These are phyloP conservation scores for Vachellia collinsii DNA, from an alignment of 306 rosid species.

Conservation along the genomic window DNA sequence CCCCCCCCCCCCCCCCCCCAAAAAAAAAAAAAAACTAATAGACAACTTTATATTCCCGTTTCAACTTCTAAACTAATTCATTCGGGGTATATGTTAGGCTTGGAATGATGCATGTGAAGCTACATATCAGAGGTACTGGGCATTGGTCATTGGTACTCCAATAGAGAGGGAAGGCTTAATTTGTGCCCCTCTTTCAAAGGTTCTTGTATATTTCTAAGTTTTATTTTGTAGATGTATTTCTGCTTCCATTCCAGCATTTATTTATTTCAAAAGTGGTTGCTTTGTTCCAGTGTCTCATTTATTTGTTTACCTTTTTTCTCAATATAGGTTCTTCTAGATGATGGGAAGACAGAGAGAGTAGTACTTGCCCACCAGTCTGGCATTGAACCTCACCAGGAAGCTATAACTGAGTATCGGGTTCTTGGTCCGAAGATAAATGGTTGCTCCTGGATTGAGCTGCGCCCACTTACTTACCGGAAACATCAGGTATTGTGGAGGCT, in stretches of 20 bases:
- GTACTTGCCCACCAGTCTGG: slow-evolving; percentile 72
- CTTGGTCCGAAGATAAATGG: slow-evolving; percentile 94
- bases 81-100: slow-evolving; percentile 51
- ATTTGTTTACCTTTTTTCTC: slow-evolving; percentile 4
- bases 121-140: slow-evolving; percentile 88
- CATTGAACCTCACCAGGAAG: slow-evolving; percentile 84
- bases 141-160: slow-evolving; percentile 87
- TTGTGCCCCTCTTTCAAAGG: slow-evolving; percentile 92
- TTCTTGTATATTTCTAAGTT: slow-evolving; percentile 38
- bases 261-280: slow-evolving; percentile 13
- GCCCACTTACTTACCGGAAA: slow-evolving; percentile 81
- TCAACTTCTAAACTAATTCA: slow-evolving; percentile 18
- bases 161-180: slow-evolving; percentile 83
- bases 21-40: background rate
- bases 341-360: slow-evolving; percentile 96
- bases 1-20: no score
- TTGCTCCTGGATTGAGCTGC: slow-evolving; percentile 93
- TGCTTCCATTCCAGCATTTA: slow-evolving; percentile 31
- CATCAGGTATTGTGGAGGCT: slow-evolving; percentile 70
- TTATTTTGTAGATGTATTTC: slow-evolving; percentile 8
- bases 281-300: slow-evolving; percentile 26
- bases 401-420: slow-evolving; percentile 85
- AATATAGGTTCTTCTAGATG: slow-evolving; percentile 80
- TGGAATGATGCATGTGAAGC: slow-evolving; percentile 81
- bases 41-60: slow-evolving; percentile 9